Conservation (phyloP, 1,284 basidiomycete genomes). For the Ganoderma lingzhi region DNA sequence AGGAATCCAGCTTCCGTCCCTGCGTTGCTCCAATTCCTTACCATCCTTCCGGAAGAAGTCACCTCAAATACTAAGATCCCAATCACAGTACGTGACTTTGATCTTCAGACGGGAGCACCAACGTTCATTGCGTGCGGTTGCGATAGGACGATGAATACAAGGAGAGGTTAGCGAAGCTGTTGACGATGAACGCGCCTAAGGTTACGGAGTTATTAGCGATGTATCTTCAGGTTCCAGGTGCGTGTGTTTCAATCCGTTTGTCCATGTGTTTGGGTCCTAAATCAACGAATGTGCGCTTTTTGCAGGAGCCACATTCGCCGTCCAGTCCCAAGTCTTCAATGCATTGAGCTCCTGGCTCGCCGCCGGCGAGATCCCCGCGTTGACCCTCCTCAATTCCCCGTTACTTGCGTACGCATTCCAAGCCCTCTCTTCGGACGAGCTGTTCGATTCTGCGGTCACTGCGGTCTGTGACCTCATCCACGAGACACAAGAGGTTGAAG, state of each 20-base stretch:
- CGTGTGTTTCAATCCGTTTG: conserved; percentile 36
- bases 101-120: neutral
- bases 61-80: conserved; percentile 89
- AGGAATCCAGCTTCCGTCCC: conserved; percentile 86
- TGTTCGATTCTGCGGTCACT: conserved; percentile 95
- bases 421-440: conserved; percentile 82
- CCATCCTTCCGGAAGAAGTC: conserved; percentile 92
- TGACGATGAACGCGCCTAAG: conserved; percentile 78
- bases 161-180: conserved; percentile 68
- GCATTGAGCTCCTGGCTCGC: conserved; percentile 91
- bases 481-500: conserved; percentile 97
- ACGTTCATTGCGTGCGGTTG: neutral
- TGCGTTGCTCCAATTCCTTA: conserved; percentile 89
- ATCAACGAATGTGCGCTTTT: neutral
- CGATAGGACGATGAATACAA: conserved; percentile 82
- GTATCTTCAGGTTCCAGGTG: conserved; percentile 92
- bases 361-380: conserved; percentile 84
- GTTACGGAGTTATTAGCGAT: conserved; percentile 85
- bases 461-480: conserved; percentile 95
- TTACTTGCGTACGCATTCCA: conserved; percentile 89
- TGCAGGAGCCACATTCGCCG: conserved; percentile 81
- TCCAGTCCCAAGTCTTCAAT: conserved; percentile 90
- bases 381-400: conserved; percentile 77
- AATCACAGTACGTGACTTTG: conserved; percentile 73
- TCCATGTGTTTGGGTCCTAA: conserved; percentile 13